phyloP scores from a whole-genome alignment of 192 early-diverging fungal species.

The Linnemannia exigua region DNA sequence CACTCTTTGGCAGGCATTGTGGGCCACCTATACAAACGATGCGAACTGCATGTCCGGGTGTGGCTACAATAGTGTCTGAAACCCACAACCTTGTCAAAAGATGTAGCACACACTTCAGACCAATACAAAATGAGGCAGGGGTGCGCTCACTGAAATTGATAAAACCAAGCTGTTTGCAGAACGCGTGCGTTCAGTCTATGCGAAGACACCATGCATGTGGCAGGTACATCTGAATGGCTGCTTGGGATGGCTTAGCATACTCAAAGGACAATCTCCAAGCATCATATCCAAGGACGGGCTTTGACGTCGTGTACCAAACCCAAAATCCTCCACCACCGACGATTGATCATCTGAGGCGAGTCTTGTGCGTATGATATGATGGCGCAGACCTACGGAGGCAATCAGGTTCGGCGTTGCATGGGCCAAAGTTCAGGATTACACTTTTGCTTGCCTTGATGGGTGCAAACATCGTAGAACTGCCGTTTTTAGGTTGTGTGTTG shows the following conservation, averaged over 20 bases:
- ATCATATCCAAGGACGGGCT: slow-evolving; percentile 13
- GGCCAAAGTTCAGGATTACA: too few species aligned
- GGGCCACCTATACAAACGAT: slow-evolving; percentile 8
- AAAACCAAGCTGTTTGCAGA: slow-evolving; percentile 29
- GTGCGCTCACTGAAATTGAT: slow-evolving; percentile 22
- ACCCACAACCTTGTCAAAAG: slow-evolving; percentile 9
- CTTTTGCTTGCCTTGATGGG: too few species aligned
- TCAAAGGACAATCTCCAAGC: neutral
- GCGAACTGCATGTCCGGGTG: slow-evolving; percentile 13
- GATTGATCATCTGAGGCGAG: slow-evolving; percentile 12
- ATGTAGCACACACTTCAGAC: neutral
- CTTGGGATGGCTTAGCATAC: slow-evolving; percentile 22
- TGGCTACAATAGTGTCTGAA: too few species aligned
- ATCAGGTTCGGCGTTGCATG: slow-evolving; percentile 1
- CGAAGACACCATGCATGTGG: slow-evolving; percentile 19
- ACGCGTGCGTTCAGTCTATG: slow-evolving; percentile 5
- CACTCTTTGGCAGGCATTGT: neutral
- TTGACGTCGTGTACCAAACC: slow-evolving; percentile 26
- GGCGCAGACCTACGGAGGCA: neutral
- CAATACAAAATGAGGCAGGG: slow-evolving; percentile 16
- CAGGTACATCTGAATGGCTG: slow-evolving; percentile 15
- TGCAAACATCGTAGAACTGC: too few species aligned
- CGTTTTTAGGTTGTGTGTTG: too few species aligned
- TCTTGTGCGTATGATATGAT: slow-evolving; percentile 1
- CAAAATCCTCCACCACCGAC: slow-evolving; percentile 11